phyloP scores from a whole-genome alignment of 495 filamentous ascomycete species.

The Xylaria scruposa region DNA sequence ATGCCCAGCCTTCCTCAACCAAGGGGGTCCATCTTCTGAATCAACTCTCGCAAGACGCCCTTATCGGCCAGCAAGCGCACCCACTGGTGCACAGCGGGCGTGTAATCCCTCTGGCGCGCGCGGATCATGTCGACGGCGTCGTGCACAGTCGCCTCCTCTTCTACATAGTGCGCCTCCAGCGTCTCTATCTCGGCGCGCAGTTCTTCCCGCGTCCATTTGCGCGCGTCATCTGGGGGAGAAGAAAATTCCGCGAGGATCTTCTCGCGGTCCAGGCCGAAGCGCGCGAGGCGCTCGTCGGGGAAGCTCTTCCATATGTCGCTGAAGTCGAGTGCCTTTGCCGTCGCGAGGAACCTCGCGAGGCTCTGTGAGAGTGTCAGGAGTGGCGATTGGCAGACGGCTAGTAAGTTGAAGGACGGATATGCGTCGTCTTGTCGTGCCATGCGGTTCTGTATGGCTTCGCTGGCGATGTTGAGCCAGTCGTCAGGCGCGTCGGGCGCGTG shows the following conservation, averaged over 20 bases:
- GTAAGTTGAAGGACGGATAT: constrained; percentile 51
- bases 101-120: constrained; percentile 49
- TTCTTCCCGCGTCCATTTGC: neutral
- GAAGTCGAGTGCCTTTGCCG: constrained; percentile 35
- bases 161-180: constrained; percentile 36
- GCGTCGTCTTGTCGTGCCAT: constrained; percentile 50
- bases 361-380: constrained; percentile 35
- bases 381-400: constrained; percentile 54
- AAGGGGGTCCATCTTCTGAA: constrained; percentile 32
- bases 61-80: constrained; percentile 49
- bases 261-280: constrained; percentile 34
- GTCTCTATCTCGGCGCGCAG: constrained; percentile 35
- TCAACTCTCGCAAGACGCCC: constrained; percentile 44
- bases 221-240: neutral
- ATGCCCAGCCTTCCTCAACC: neutral
- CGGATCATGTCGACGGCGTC: constrained; percentile 37
- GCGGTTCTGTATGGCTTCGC: constrained; percentile 46
- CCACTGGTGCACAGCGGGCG: constrained; percentile 53
- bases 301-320: constrained; percentile 29
- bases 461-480: constrained; percentile 51
- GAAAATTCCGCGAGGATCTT: constrained; percentile 22
- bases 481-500: constrained; percentile 10
- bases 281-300: constrained; percentile 28
- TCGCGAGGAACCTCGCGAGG: constrained; percentile 45
- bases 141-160: constrained; percentile 32